Conservation (phyloP, 306 rosid genomes). For the Vachellia collinsii region DNA sequence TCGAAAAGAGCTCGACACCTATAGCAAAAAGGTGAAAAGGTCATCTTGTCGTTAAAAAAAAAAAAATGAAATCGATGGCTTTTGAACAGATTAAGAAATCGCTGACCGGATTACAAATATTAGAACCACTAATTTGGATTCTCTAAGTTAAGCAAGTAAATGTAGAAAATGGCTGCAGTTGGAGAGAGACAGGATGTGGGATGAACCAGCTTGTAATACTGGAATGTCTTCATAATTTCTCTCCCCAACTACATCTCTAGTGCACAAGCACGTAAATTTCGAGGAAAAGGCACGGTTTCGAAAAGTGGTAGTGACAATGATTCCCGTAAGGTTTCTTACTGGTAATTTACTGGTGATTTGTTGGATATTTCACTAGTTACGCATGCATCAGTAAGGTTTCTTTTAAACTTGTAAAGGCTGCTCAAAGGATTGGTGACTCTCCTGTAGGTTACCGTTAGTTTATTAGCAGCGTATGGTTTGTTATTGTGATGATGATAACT, state of each 20-base stretch:
- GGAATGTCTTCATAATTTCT: background rate
- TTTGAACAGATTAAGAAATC: background rate
- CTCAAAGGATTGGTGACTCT: no score
- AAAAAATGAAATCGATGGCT: background rate
- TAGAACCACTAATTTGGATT: background rate
- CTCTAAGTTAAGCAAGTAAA: background rate
- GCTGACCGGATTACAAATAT: slow-evolving; percentile 3
- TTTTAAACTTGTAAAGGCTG: no score
- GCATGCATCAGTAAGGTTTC: no score
- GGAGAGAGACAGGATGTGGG: background rate
- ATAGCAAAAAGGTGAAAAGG: background rate
- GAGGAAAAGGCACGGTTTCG: background rate
- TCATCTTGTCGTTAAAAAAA: background rate
- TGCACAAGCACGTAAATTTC: slow-evolving; percentile 1
- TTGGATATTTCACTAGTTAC: no score
- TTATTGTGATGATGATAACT: no score
- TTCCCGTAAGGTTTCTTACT: no score
- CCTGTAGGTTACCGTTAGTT: no score
- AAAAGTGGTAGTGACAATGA: background rate
- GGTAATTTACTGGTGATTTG: no score
- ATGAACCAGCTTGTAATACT: background rate
- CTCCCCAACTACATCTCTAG: background rate
- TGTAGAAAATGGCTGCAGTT: background rate
- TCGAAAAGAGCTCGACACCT: background rate
- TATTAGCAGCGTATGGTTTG: no score